A percentile compares a stretch with the other conserved stretches of the same genome.
phyloP scores from a whole-genome alignment of 306 rosid species.

The Pterocarpus macrocarpus region DNA sequence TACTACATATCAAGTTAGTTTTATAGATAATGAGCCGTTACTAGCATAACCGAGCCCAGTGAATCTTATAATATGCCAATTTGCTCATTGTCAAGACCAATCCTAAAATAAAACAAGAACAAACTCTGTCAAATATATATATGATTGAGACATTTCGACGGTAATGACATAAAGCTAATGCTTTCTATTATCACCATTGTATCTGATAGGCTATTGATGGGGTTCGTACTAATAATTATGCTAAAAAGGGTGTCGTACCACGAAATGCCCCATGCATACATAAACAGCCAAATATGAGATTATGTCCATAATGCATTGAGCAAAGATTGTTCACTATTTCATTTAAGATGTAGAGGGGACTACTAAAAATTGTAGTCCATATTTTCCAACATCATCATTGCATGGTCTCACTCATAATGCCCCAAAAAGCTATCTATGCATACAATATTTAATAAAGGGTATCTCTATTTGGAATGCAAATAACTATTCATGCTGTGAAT shows the following conservation, averaged over 20 bases:
- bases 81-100: constrained; percentile 21
- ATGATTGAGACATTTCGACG: constrained; percentile 68
- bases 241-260: constrained; percentile 76
- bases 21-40: background rate
- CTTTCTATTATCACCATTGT: constrained; percentile 64
- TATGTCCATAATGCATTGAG: constrained; percentile 44
- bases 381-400: constrained; percentile 62
- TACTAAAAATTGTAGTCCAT: constrained; percentile 5
- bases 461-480: constrained; percentile 33
- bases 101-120: constrained; percentile 29
- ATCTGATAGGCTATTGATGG: constrained; percentile 45
- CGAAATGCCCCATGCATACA: constrained; percentile 55
- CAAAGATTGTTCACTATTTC: constrained; percentile 17
- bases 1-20: background rate
- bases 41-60: background rate
- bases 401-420: constrained; percentile 61
- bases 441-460: constrained; percentile 35
- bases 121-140: constrained; percentile 36
- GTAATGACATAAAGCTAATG: constrained; percentile 77
- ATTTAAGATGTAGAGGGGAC: background rate
- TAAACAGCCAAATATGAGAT: constrained; percentile 48
- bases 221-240: constrained; percentile 58
- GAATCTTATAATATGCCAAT: constrained; percentile 6
- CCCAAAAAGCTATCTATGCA: constrained; percentile 50
- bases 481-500: constrained; percentile 25